phyloP scores from a whole-genome alignment of 768 basidiomycete species.

The Russula earlei region DNA sequence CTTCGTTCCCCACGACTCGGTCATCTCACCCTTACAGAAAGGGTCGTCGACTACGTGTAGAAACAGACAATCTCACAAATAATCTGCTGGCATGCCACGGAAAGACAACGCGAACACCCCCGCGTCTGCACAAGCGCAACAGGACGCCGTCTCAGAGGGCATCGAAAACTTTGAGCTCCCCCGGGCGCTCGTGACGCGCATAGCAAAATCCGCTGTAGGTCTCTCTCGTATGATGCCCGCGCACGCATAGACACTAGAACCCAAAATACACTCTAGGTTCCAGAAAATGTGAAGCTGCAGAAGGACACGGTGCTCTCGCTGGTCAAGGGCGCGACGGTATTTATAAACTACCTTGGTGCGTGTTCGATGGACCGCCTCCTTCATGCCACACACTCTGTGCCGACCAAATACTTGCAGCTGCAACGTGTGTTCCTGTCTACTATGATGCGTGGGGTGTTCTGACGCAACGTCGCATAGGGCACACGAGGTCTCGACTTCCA shows the following conservation, averaged over 20 bases:
- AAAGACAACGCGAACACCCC: constrained; percentile 48
- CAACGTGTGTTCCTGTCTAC: constrained; percentile 29
- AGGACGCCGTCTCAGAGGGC: constrained; percentile 71
- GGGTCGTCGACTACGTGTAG: too few relatives aligned
- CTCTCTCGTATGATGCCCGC: not conserved
- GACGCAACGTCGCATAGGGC: constrained; percentile 41
- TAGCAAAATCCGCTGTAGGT: constrained; percentile 77
- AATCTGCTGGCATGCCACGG: constrained; percentile 45
- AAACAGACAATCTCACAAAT: not conserved
- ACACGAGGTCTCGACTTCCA: constrained; percentile 77
- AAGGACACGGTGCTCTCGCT: constrained; percentile 84
- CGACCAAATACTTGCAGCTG: constrained; percentile 2
- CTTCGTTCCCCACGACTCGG: too few relatives aligned
- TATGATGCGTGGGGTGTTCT: not conserved
- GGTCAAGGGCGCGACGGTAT: constrained; percentile 85
- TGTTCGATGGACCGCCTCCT: constrained; percentile 8
- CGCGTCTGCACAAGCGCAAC: constrained; percentile 67
- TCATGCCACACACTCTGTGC: not conserved
- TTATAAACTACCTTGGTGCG: constrained; percentile 88
- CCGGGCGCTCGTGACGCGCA: constrained; percentile 69
- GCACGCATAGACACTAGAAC: not conserved
- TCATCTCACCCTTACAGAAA: too few relatives aligned
- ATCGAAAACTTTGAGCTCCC: constrained; percentile 89
- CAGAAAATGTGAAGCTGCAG: constrained; percentile 77
- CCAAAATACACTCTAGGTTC: constrained; percentile 45